Conservation (phyloP, 441 rosid species). For the Flueggea neowawraea region DNA sequence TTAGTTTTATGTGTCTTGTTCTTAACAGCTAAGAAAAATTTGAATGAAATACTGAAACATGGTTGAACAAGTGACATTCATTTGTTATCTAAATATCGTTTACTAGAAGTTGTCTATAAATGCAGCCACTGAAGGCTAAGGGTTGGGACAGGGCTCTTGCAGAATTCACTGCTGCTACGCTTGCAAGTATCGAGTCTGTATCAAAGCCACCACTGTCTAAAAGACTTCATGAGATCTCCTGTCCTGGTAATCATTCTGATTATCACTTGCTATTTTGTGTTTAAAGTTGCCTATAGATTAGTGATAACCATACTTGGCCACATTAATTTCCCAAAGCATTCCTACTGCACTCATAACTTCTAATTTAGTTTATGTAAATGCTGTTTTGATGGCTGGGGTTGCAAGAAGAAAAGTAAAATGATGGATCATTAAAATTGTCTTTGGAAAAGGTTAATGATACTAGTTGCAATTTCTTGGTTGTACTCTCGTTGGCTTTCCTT, state of each 20-base stretch:
- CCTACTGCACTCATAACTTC: no score
- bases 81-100: conserved; percentile 2
- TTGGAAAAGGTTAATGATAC: no score
- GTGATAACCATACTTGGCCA: not conserved
- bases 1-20: conserved; percentile 3
- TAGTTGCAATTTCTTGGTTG: no score
- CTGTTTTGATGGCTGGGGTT: no score
- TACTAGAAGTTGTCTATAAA: conserved; percentile 6
- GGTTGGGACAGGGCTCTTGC: conserved; percentile 69
- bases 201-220: conserved; percentile 34
- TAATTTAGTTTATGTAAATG: no score
- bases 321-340: no score
- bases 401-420: no score
- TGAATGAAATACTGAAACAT: not conserved
- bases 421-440: no score
- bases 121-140: conserved; percentile 57
- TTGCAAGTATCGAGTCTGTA: conserved; percentile 26
- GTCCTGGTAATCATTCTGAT: conserved; percentile 36
- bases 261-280: not conserved
- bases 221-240: conserved; percentile 48
- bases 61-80: not conserved
- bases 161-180: conserved; percentile 58
- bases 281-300: not conserved
- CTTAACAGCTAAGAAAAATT: not conserved
- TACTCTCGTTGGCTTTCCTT: no score